Percentiles rank a stretch among this genome's conserved stretches.
These are phyloP conservation scores for Geotrichum bryndzae DNA, from an alignment of 1,139 yeast species.

Conservation along the genomic window DNA sequence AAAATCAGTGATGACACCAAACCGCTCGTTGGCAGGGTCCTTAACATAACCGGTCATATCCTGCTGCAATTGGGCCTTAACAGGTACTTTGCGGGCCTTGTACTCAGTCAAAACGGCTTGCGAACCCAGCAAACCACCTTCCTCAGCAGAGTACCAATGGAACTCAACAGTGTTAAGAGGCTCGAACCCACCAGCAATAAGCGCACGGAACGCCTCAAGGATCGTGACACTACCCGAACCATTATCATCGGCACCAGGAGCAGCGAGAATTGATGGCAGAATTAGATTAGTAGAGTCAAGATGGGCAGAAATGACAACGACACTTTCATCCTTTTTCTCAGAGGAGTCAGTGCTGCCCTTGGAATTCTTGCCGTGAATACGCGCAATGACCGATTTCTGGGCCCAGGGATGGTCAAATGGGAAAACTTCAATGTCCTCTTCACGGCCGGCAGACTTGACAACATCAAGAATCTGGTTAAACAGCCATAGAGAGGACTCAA, in stretches of 20 bases:
- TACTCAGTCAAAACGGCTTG: constrained; percentile 58
- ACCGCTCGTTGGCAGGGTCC: constrained; percentile 48
- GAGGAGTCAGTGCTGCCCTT: constrained; percentile 20
- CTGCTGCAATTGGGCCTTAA: constrained; percentile 83
- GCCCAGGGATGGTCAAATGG: constrained; percentile 16
- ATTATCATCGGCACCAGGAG: constrained; percentile 97
- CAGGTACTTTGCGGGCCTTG: constrained; percentile 32
- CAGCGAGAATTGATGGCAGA: constrained; percentile 59
- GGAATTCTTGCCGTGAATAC: constrained; percentile 40
- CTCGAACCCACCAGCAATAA: constrained; percentile 39
- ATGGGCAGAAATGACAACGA: constrained; percentile 82
- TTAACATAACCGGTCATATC: constrained; percentile 90
- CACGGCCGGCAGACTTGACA: constrained; percentile 39
- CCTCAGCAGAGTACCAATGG: constrained; percentile 95
- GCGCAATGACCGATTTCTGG: constrained; percentile 38
- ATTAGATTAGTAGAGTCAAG: constrained; percentile 77
- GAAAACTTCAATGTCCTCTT: constrained; percentile 4
- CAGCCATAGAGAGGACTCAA: constrained; percentile 70
- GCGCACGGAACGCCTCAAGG: constrained; percentile 65
- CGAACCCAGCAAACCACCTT: constrained; percentile 86
- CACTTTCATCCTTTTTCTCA: constrained; percentile 21
- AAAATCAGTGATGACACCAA: constrained; percentile 64
- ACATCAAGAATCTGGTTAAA: constrained; percentile 45
- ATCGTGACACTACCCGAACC: constrained; percentile 83
- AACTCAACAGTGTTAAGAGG: constrained; percentile 80